Base-by-base conservation (phyloP, 2,329 filamentous ascomycete genomes). In the Aspergillus udagawae region DNA sequence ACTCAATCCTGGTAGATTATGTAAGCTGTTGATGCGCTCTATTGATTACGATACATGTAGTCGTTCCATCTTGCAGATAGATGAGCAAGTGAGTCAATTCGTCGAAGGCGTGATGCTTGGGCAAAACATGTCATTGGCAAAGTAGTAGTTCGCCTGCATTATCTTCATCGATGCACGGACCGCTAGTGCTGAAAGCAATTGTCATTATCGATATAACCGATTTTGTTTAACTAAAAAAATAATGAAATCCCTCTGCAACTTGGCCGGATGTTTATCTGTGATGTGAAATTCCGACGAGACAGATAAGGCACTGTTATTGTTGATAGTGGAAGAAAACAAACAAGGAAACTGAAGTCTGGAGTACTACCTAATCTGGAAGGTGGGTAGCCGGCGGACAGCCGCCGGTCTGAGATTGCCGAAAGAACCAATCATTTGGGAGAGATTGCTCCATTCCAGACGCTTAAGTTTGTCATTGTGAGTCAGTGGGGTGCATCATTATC, bases 401-500 rank as follows among this genome's bases (percentile, higher is more conserved):
- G n/a, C n/a, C n/a, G 21, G 21, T 3, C 44, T 23, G 44, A 47
- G 20, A 23, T 23, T 23, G 44, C 44, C 44, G 44, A 47, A 7
- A 44, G 2, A 47, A 17, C 44, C 44, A 47, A 47, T 47, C 20
- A 25, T 14, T 47, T 7, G 44, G 5, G 17, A 17, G 2, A 1
- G 9, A 12, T 14, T 5, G 2, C 17, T 45, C 44, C n/a, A 38
- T 38, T 12, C 3, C 14, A 1, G 32, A 38, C 51, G 25, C 12
- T 17, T 50, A 27, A 23, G 52, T 62, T 55, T 54, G 55, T 48
- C 42, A 57, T 47, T 10, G 2, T 4, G 10, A 21, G 27, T 14
- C n/a, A 17, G 57, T 47, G 51, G 45, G 47, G 14, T 38, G 28
- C 3, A 55, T 64, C 64, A 66, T 66, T 59, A 54, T 20, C 65